These are phyloP conservation scores for Quercus ilex DNA, from an alignment of 306 rosid genomes.

Conservation along the genomic window DNA sequence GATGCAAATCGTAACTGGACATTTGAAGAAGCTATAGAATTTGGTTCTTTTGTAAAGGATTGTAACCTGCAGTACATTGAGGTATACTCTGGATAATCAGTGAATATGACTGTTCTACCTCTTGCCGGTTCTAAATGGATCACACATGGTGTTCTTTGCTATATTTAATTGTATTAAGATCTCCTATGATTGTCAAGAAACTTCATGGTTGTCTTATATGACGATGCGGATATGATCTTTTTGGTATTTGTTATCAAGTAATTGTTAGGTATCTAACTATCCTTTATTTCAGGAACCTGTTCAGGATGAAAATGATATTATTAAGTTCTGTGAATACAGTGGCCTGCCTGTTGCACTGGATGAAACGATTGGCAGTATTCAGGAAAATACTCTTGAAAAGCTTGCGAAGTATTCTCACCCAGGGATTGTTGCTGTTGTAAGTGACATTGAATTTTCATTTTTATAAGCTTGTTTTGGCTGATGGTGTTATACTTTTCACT, in stretches of 20 bases:
- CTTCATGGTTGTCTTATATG: background rate
- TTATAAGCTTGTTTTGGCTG: background rate
- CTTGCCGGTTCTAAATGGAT: background rate
- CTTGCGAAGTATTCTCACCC: slow-evolving; percentile 74
- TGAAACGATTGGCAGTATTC: slow-evolving; percentile 69
- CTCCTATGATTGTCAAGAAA: background rate
- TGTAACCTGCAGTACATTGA: slow-evolving; percentile 83
- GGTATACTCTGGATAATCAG: slow-evolving; percentile 34
- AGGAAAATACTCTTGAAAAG: slow-evolving; percentile 58
- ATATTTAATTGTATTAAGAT: background rate
- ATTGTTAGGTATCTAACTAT: slow-evolving; percentile 15
- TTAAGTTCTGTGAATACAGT: slow-evolving; percentile 80
- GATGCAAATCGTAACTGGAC: slow-evolving; percentile 95
- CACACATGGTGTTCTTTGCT: background rate
- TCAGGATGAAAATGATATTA: slow-evolving; percentile 63
- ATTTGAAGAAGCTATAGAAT: slow-evolving; percentile 77
- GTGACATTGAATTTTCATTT: slow-evolving; percentile 28
- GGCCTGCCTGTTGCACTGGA: slow-evolving; percentile 88
- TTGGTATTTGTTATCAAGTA: background rate
- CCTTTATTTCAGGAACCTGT: slow-evolving; percentile 78
- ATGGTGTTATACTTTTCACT: background rate
- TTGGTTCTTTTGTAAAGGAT: slow-evolving; percentile 72
- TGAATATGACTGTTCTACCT: background rate
- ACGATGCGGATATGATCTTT: no score
- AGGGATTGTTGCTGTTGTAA: slow-evolving; percentile 82